phyloP scores from a whole-genome alignment of 2,329 filamentous ascomycete species.

The Calonectria hawksworthii region DNA sequence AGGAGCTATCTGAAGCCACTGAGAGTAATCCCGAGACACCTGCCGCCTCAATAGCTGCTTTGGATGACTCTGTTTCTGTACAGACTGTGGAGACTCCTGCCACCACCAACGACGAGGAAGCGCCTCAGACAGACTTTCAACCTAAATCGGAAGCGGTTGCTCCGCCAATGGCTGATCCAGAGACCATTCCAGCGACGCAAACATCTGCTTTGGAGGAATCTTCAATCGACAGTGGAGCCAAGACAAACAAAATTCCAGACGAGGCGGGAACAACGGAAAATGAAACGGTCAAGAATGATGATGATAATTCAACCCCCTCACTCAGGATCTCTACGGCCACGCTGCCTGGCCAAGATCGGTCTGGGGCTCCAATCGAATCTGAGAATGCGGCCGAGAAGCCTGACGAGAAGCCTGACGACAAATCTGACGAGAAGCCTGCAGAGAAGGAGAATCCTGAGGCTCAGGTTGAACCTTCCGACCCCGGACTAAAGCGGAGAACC shows the following conservation, averaged over 20 bases:
- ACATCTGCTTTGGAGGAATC: constrained; percentile 22
- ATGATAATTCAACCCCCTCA: constrained; percentile 30
- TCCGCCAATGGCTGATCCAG: constrained; percentile 37
- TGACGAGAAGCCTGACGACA: constrained; percentile 20
- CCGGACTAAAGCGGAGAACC: constrained; percentile 48
- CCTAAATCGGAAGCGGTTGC: constrained; percentile 22
- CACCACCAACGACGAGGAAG: not conserved
- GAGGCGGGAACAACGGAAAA: constrained; percentile 28
- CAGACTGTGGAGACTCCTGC: not conserved
- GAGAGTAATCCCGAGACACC: constrained; percentile 21
- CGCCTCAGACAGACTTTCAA: constrained; percentile 10
- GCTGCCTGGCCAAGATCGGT: constrained; percentile 47
- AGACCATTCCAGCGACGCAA: constrained; percentile 36
- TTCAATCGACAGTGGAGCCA: constrained; percentile 28
- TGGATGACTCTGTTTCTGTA: constrained; percentile 17
- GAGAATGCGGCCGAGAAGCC: not conserved
- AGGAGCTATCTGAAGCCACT: constrained; percentile 30
- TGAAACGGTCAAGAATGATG: constrained; percentile 30
- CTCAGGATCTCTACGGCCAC: constrained; percentile 44
- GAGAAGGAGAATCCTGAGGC: constrained; percentile 15
- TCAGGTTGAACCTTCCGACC: constrained; percentile 20
- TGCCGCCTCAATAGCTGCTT: not conserved
- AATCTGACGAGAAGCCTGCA: constrained; percentile 17
- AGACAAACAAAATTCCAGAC: constrained; percentile 36
- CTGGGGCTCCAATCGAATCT: constrained; percentile 27